These are phyloP conservation scores for Penicillium riverlandense DNA, from an alignment of 495 filamentous ascomycete genomes.

Conservation along the genomic window DNA sequence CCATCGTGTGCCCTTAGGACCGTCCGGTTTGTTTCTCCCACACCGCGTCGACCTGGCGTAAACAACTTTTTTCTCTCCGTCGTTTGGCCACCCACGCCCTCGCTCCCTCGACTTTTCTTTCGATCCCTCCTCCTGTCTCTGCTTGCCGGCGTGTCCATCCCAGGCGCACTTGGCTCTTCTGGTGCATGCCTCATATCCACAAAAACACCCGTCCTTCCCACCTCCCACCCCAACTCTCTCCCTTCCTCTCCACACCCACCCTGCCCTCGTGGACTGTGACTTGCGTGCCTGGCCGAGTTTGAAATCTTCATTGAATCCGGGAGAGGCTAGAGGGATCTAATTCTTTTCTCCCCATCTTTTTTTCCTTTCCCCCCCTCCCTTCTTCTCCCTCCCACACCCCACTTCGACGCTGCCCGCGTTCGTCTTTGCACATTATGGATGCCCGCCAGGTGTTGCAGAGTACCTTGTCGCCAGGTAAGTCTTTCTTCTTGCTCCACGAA, in stretches of 20 bases:
- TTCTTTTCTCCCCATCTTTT: conserved; percentile 22
- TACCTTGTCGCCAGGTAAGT: conserved; percentile 81
- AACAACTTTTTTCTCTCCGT: too few relatives aligned
- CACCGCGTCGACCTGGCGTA: too few relatives aligned
- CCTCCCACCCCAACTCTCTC: conserved; percentile 15
- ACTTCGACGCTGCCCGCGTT: conserved; percentile 10
- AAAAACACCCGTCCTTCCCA: conserved; percentile 30
- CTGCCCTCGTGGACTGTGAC: conserved; percentile 15
- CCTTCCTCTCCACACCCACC: conserved; percentile 11
- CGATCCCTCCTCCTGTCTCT: conserved; percentile 6
- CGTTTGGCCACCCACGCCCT: too few relatives aligned
- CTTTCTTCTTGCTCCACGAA: neutral
- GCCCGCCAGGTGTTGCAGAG: conserved; percentile 81
- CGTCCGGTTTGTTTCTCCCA: too few relatives aligned
- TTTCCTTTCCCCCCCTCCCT: conserved; percentile 13
- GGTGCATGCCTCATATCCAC: conserved; percentile 36
- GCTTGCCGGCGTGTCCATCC: conserved; percentile 13
- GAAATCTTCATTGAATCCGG: conserved; percentile 6
- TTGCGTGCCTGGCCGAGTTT: conserved; percentile 7
- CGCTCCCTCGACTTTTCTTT: neutral
- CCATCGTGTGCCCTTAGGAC: too few relatives aligned
- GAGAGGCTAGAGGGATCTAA: conserved; percentile 6
- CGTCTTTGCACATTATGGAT: conserved; percentile 51
- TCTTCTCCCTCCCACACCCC: conserved; percentile 18
- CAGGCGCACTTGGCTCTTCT: conserved; percentile 24